Conservation (phyloP, 2,329 filamentous ascomycete species). For the Biscogniauxia mediterranea region DNA sequence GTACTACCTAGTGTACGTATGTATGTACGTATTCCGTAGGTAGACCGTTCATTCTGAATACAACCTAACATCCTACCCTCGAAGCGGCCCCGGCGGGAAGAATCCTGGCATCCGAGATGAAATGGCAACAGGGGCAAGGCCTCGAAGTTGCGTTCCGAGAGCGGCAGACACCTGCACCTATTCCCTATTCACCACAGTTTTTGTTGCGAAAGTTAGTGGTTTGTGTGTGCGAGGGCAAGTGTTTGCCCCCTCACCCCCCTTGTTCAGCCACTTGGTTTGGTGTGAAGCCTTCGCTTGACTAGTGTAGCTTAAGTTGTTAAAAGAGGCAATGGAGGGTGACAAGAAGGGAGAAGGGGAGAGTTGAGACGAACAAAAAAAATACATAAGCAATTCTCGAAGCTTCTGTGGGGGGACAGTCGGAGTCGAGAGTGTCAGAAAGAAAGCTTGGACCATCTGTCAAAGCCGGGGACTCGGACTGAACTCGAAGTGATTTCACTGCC, state of each 20-base stretch:
- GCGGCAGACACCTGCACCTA: slow-evolving; percentile 19
- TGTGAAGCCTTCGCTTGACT: neutral
- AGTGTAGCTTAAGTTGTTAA: neutral
- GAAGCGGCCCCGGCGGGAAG: neutral
- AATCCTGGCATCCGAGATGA: slow-evolving; percentile 10
- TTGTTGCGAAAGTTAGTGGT: neutral
- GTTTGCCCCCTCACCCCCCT: neutral
- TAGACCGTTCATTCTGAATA: slow-evolving; percentile 16
- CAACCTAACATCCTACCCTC: slow-evolving; percentile 17
- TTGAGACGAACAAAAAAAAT: neutral
- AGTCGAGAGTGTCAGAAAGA: slow-evolving; percentile 5
- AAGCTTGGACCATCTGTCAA: slow-evolving; percentile 17
- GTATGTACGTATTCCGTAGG: too few relatives aligned
- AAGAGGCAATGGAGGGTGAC: neutral
- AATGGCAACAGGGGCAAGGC: slow-evolving; percentile 17
- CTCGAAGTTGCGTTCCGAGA: slow-evolving; percentile 26
- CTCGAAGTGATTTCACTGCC: neutral
- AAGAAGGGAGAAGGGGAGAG: neutral
- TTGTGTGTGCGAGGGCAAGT: neutral
- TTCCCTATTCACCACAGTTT: too few relatives aligned
- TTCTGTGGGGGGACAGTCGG: slow-evolving; percentile 39
- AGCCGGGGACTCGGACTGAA: neutral
- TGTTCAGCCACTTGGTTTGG: slow-evolving; percentile 7
- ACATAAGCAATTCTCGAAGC: slow-evolving; percentile 40
- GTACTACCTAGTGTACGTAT: too few relatives aligned